phyloP scores from a whole-genome alignment of 768 basidiomycete species.

The Lentinula sp. region DNA sequence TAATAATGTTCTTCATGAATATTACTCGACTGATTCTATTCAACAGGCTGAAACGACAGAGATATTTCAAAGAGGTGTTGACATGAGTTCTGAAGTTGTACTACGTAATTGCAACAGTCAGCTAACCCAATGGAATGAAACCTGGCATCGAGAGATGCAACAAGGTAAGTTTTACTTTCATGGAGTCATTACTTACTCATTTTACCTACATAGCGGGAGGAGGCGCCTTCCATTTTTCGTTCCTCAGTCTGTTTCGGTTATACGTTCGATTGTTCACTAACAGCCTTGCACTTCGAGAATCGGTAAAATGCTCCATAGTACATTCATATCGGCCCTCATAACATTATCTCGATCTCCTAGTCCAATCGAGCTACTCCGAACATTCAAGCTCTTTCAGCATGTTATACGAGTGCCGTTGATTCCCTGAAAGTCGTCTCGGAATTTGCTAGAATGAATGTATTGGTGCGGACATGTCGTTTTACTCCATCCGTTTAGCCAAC shows the following conservation, averaged over 20 bases:
- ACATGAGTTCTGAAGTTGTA: conserved; percentile 70
- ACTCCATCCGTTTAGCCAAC: background rate
- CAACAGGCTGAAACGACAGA: conserved; percentile 74
- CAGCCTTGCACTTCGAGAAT: conserved; percentile 72
- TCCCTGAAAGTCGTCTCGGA: conserved; percentile 70
- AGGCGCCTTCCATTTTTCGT: conserved; percentile 68
- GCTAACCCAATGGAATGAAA: conserved; percentile 65
- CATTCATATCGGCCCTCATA: conserved; percentile 8
- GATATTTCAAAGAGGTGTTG: conserved; percentile 46
- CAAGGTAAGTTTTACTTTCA: conserved; percentile 38
- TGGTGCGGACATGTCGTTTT: conserved; percentile 37
- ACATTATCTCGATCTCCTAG: conserved; percentile 23
- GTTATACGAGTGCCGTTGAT: conserved; percentile 69
- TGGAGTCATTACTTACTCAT: conserved; percentile 1
- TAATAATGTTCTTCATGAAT: background rate
- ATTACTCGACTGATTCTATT: background rate
- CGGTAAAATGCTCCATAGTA: conserved; percentile 45
- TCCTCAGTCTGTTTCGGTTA: conserved; percentile 71
- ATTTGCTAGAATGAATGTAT: conserved; percentile 66
- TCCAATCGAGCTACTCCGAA: conserved; percentile 55
- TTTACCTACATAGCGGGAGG: conserved; percentile 48
- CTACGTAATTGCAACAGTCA: conserved; percentile 69
- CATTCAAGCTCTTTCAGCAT: conserved; percentile 61
- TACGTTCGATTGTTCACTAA: conserved; percentile 80
- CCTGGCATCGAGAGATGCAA: conserved; percentile 70